Conservation (phyloP, 768 basidiomycete genomes). For the Auricularia sp. region DNA sequence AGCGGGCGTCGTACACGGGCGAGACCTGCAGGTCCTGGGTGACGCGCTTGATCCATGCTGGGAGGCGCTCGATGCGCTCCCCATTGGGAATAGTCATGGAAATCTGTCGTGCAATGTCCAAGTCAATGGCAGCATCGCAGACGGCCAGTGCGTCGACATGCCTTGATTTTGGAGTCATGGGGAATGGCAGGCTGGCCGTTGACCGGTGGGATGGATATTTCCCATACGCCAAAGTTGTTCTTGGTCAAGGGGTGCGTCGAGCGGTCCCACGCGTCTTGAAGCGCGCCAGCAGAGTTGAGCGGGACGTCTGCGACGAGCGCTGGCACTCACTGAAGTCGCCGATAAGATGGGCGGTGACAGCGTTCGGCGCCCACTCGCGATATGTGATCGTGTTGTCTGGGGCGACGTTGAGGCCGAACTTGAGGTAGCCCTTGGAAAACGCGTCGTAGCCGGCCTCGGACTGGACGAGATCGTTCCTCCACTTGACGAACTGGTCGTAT, state of each 20-base stretch:
- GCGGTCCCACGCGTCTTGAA: slow-evolving; percentile 78
- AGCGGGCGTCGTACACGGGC: slow-evolving; percentile 90
- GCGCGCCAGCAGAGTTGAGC: background rate
- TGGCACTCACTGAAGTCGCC: slow-evolving; percentile 88
- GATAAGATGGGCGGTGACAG: slow-evolving; percentile 67
- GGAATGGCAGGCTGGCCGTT: slow-evolving; percentile 73
- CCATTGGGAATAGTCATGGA: slow-evolving; percentile 80
- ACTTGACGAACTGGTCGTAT: slow-evolving; percentile 56
- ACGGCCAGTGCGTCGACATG: slow-evolving; percentile 19
- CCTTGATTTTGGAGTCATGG: slow-evolving; percentile 94
- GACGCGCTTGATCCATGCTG: slow-evolving; percentile 90
- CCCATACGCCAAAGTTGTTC: slow-evolving; percentile 82
- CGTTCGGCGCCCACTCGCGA: slow-evolving; percentile 95
- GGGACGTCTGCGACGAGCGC: background rate
- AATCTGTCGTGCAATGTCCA: slow-evolving; percentile 40
- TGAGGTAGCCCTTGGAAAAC: slow-evolving; percentile 72
- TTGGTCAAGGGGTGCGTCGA: slow-evolving; percentile 77
- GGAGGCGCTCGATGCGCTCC: slow-evolving; percentile 79
- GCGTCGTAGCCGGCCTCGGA: slow-evolving; percentile 77
- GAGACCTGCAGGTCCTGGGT: slow-evolving; percentile 88
- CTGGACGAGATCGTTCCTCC: slow-evolving; percentile 65
- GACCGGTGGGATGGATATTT: slow-evolving; percentile 62
- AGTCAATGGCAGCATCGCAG: background rate
- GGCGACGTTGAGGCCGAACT: slow-evolving; percentile 45
- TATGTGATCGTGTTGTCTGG: slow-evolving; percentile 64